Evolutionary conservation across 441 rosid species (phyloP).

Genomic region (Euphorbia celastroides): DNA sequence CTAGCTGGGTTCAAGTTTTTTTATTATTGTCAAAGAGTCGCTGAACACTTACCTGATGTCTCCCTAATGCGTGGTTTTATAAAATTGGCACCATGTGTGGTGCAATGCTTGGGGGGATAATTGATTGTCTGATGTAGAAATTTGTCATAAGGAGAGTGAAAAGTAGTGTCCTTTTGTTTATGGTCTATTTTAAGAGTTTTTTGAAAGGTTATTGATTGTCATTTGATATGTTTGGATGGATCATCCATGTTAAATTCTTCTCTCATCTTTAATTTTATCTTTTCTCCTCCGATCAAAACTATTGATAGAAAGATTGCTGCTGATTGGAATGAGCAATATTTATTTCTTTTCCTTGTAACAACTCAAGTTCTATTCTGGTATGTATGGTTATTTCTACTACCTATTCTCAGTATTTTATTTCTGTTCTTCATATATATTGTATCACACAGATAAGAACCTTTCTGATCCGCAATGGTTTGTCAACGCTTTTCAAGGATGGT

Average conservation of each 20-base stretch:
- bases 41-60: not conserved
- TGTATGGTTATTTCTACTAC: not conserved
- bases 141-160: not conserved
- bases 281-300: not conserved
- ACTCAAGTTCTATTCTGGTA: not conserved
- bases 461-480: slow-evolving; percentile 92
- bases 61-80: not conserved
- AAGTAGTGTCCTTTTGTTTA: slow-evolving; percentile 1
- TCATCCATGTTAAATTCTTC: not conserved
- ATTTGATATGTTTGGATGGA: not conserved
- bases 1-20: no score
- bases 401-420: not conserved
- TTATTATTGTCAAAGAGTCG: not conserved
- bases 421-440: not conserved
- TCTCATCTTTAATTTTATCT: not conserved
- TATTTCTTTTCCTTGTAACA: not conserved
- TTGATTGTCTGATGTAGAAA: not conserved
- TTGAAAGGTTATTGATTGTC: not conserved
- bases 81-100: not conserved
- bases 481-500: slow-evolving; percentile 82
- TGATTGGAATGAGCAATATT: slow-evolving; percentile 5
- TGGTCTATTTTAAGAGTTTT: not conserved
- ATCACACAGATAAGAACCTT: slow-evolving; percentile 77
- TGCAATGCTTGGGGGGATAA: not conserved
- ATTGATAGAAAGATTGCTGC: not conserved